Conservation (phyloP, 2,329 filamentous ascomycete genomes). For the Venturia oleaginea region DNA sequence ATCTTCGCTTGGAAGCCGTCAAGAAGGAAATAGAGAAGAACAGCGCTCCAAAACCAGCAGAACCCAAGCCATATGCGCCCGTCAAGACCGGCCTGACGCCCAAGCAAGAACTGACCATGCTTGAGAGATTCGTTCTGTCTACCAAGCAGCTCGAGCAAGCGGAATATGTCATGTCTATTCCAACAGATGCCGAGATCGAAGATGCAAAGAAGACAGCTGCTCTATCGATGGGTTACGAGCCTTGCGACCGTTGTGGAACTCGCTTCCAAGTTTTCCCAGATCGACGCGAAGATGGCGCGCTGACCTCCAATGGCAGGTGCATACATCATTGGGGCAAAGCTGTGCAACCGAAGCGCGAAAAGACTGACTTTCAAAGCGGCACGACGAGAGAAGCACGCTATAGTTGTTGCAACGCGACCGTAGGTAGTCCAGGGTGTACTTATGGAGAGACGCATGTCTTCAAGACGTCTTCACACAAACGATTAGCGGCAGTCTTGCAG, state of each 20-base stretch:
- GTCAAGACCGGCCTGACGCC: slow-evolving; percentile 59
- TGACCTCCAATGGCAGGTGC: slow-evolving; percentile 70
- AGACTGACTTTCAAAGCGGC: slow-evolving; percentile 37
- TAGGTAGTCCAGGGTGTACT: slow-evolving; percentile 73
- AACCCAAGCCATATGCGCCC: slow-evolving; percentile 35
- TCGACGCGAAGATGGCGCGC: slow-evolving; percentile 64
- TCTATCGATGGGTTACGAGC: slow-evolving; percentile 68
- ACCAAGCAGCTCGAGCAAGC: slow-evolving; percentile 53
- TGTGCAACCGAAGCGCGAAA: slow-evolving; percentile 48
- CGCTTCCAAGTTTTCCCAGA: slow-evolving; percentile 91
- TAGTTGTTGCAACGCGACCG: slow-evolving; percentile 66
- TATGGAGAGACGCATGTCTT: slow-evolving; percentile 70
- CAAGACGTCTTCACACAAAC: slow-evolving; percentile 67
- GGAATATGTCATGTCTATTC: slow-evolving; percentile 66
- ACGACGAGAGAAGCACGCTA: slow-evolving; percentile 51
- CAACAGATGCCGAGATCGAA: slow-evolving; percentile 56
- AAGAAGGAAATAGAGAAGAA: slow-evolving; percentile 19
- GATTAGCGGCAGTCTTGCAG: slow-evolving; percentile 68
- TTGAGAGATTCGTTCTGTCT: slow-evolving; percentile 54
- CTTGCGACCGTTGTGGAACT: slow-evolving; percentile 75
- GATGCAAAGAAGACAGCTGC: slow-evolving; percentile 56
- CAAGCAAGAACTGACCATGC: slow-evolving; percentile 58
- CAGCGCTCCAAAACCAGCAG: slow-evolving; percentile 24
- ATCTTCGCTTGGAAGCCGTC: slow-evolving; percentile 31
- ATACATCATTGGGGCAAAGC: slow-evolving; percentile 70